phyloP scores from a whole-genome alignment of 768 basidiomycete species.

The Podaxis sp. region DNA sequence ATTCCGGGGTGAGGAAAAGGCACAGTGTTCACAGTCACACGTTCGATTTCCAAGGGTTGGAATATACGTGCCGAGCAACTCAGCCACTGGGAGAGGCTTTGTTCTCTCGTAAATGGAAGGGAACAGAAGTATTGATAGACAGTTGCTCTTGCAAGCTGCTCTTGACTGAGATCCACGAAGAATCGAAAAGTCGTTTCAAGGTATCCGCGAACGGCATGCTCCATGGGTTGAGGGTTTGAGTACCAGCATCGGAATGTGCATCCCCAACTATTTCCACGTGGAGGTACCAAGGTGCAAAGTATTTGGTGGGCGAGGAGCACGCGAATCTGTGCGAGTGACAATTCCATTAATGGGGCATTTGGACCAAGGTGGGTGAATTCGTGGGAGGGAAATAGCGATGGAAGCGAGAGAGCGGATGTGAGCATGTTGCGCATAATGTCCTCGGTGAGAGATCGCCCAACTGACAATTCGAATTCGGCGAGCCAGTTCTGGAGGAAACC shows the following conservation, averaged over 20 bases:
- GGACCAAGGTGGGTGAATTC: constrained; percentile 21
- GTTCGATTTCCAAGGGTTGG: constrained; percentile 22
- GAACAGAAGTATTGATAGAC: background rate
- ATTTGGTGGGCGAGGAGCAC: constrained; percentile 30
- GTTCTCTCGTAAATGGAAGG: background rate
- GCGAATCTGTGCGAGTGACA: constrained; percentile 23
- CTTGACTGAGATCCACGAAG: constrained; percentile 18
- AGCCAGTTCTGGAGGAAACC: constrained; percentile 19
- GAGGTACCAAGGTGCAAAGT: constrained; percentile 27
- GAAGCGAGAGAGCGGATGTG: constrained; percentile 25
- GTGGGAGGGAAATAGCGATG: constrained; percentile 25
- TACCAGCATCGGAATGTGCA: constrained; percentile 33
- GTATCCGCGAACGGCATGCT: constrained; percentile 28
- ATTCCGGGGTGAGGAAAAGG: constrained; percentile 25
- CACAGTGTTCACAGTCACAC: constrained; percentile 19
- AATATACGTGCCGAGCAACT: constrained; percentile 14
- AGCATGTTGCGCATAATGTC: constrained; percentile 23
- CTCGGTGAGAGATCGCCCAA: constrained; percentile 2
- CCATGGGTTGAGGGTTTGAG: constrained; percentile 25
- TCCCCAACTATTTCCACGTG: constrained; percentile 28
- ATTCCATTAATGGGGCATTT: constrained; percentile 15
- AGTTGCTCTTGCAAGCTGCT: background rate
- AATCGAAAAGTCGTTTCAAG: constrained; percentile 28
- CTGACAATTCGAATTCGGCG: constrained; percentile 12
- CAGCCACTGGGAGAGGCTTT: background rate